Percentiles rank a stretch among this genome's conserved stretches.
phyloP scores from a whole-genome alignment of 2,329 filamentous ascomycete species.

The Diaporthe citri region DNA sequence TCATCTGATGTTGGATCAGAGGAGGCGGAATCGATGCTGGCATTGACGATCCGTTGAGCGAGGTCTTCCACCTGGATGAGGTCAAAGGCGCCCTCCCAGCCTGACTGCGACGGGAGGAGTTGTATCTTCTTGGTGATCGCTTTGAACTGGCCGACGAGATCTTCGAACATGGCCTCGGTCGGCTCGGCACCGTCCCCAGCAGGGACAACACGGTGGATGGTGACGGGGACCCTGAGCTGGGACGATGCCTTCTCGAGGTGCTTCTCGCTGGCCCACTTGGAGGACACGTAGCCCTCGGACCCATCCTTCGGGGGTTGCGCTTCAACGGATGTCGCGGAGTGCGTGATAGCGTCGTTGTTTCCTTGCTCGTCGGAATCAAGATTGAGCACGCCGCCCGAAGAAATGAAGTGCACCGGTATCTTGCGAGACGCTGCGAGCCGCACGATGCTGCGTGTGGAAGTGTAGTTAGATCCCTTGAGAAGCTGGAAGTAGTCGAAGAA shows the following conservation, averaged over 20 bases:
- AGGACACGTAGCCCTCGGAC: slow-evolving; percentile 47
- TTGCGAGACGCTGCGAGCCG: slow-evolving; percentile 44
- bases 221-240: slow-evolving; percentile 2
- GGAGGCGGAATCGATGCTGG: not conserved
- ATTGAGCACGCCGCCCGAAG: slow-evolving; percentile 42
- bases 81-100: slow-evolving; percentile 27
- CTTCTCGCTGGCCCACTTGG: slow-evolving; percentile 51
- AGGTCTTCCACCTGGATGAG: slow-evolving; percentile 26
- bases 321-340: slow-evolving; percentile 15
- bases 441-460: slow-evolving; percentile 51
- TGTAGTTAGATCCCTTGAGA: slow-evolving; percentile 52
- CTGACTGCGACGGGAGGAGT: slow-evolving; percentile 4
- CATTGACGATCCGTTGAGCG: slow-evolving; percentile 2
- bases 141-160: slow-evolving; percentile 21
- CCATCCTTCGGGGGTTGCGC: slow-evolving; percentile 37
- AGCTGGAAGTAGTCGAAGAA: slow-evolving; percentile 54
- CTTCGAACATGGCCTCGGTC: slow-evolving; percentile 22
- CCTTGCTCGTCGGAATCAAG: slow-evolving; percentile 4
- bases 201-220: slow-evolving; percentile 29
- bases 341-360: not conserved
- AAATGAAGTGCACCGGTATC: slow-evolving; percentile 50
- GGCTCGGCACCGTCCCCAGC: slow-evolving; percentile 2
- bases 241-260: slow-evolving; percentile 45
- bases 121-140: slow-evolving; percentile 25
- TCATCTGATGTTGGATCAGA: not conserved